Evolutionary conservation across 1,284 basidiomycete genomes (phyloP), one percentile per base, ranked within the genome.

Genomic region (Leccinum pachyderme): DNA sequence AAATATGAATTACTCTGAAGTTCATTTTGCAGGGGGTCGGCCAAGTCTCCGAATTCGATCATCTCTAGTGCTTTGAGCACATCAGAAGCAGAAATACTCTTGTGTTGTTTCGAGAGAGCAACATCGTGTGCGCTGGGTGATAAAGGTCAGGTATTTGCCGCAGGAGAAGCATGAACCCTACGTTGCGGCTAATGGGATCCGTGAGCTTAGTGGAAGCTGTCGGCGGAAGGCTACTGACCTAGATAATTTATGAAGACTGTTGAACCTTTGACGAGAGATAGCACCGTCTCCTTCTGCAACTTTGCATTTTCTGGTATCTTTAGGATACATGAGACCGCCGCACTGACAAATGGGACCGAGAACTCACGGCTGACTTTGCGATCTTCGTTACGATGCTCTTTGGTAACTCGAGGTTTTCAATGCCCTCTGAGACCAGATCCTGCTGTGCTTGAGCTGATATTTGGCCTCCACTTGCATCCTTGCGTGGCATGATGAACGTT

Each of bases 171-270:
- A 22, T 44, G 12, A 2, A 28, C 24, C 84, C 70, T 69, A 87
- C 86, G 86, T 88, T 53, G 87, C 84, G 70, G 85, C 86, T 87
- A 59, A 51, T 7, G 31, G n/a, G 50, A 13, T 56, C 43, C 9
- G 47, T 47, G 54, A 58, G 37, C 50, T 43, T 9, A 13, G n/a
- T 24, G 31, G 32, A 51, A 18, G 47, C 4, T n/a, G 22, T 47
- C 49, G 11, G 32, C 2, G 29, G n/a, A 52, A 41, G 33, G 41
- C 15, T 5, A 74, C 88, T 57, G 62, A 93, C 92, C 85, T 4
- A 96, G 76, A 64, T 93, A 95, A 71, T 90, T 93, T 63, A 97
- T 93, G 70, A 95, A 96, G 25, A 95, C 87, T 0, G 92, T 94
- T 2, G 93, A 92, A 24, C 88, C 86, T 66, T 93, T 93, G 22